Percentiles rank a stretch among this genome's conserved stretches.
Evolutionary conservation across 495 filamentous ascomycete species (phyloP).

Genomic region (Tuber calosporum): DNA sequence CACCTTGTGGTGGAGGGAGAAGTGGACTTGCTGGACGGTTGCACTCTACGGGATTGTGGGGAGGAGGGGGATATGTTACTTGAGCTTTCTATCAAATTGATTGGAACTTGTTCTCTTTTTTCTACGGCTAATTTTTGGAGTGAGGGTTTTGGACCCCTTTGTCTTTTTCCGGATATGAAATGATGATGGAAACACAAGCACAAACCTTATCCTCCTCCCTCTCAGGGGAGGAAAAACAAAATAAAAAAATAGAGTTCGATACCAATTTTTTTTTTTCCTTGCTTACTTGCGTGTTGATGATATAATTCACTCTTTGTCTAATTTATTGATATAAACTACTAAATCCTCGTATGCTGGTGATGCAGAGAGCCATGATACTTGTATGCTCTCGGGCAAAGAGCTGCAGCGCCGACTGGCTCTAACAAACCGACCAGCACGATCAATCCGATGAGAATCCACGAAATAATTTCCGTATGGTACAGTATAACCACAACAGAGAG

Average conservation of each 20-base stretch:
- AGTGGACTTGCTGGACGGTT: neutral
- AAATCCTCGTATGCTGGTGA: neutral
- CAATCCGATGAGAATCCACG: neutral
- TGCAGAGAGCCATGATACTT: neutral
- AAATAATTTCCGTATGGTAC: neutral
- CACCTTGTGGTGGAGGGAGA: neutral
- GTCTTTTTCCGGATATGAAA: neutral
- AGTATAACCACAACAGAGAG: conserved; percentile 1
- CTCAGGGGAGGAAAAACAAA: too few relatives aligned
- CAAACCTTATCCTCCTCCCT: neutral
- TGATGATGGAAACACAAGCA: neutral
- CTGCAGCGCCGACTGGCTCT: neutral
- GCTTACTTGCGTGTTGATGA: neutral
- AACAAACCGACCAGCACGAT: neutral
- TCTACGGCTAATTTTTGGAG: neutral
- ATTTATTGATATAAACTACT: neutral
- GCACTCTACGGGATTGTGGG: neutral
- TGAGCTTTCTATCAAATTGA: neutral
- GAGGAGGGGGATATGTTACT: neutral
- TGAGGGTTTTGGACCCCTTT: neutral
- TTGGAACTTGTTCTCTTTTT: neutral
- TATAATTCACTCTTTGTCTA: conserved; percentile 2
- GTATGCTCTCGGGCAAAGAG: neutral
- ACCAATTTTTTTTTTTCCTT: neutral
- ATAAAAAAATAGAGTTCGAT: neutral